phyloP scores from a whole-genome alignment of 2,329 filamentous ascomycete genomes.

The Aspergillus felis region DNA sequence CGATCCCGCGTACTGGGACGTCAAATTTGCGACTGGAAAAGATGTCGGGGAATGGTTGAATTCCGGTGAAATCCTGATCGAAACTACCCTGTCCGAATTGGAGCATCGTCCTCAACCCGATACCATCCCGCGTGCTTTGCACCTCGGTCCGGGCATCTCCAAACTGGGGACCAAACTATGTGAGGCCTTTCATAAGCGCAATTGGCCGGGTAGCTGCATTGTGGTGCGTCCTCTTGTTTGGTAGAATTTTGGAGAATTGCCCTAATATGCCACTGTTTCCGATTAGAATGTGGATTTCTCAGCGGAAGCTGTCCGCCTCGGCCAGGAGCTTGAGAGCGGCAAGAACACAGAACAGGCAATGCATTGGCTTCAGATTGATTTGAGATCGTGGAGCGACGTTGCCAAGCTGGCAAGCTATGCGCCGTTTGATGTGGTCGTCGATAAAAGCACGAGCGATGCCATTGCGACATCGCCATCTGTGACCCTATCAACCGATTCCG shows the following conservation, averaged over 20 bases:
- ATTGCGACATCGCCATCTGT: conserved; percentile 26
- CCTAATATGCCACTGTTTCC: background rate
- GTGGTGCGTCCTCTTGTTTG: conserved; percentile 21
- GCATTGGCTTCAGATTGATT: conserved; percentile 29
- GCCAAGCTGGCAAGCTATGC: conserved; percentile 19
- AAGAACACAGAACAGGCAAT: conserved; percentile 21
- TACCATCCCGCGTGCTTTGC: conserved; percentile 23
- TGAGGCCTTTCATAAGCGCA: conserved; percentile 20
- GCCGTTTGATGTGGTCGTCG: conserved; percentile 32
- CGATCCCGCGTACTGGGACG: conserved; percentile 30
- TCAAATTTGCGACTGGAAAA: conserved; percentile 30
- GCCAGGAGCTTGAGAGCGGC: conserved; percentile 20
- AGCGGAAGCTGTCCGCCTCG: conserved; percentile 33
- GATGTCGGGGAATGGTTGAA: conserved; percentile 39
- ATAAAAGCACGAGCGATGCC: conserved; percentile 38
- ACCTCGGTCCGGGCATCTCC: conserved; percentile 34
- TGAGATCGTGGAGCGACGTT: conserved; percentile 30
- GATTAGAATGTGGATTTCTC: conserved; percentile 36
- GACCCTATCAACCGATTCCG: conserved; percentile 10
- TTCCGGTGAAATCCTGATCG: conserved; percentile 28
- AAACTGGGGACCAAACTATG: conserved; percentile 28
- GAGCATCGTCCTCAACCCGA: conserved; percentile 10
- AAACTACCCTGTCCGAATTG: conserved; percentile 23
- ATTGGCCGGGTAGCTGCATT: conserved; percentile 29
- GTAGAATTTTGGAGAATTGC: background rate